Percentiles rank a stretch among this genome's conserved stretches.
phyloP scores from a whole-genome alignment of 2,329 filamentous ascomycete genomes.

The Zymoseptoria passerinii region DNA sequence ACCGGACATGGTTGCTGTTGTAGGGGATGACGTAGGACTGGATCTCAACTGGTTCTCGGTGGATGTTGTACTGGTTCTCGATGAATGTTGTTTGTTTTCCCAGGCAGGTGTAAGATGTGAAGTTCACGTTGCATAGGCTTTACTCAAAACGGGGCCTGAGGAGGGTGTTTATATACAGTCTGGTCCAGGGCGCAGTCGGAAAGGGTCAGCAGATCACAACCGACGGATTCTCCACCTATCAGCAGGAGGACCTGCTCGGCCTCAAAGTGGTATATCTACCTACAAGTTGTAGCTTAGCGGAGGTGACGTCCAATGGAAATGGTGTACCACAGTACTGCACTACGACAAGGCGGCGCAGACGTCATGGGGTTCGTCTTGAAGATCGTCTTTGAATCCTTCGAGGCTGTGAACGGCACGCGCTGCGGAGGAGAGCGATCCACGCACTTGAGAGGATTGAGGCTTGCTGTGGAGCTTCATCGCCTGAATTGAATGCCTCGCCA shows the following conservation, averaged over 20 bases:
- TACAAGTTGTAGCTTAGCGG: neutral
- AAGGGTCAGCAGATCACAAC: neutral
- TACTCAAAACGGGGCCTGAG: no score
- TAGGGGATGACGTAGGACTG: neutral
- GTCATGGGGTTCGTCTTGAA: neutral
- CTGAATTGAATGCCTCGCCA: neutral
- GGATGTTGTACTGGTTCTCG: no score
- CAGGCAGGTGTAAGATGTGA: neutral
- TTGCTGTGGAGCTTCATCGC: neutral
- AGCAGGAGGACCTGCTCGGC: neutral
- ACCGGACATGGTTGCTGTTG: slow-evolving; percentile 2
- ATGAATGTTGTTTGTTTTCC: no score
- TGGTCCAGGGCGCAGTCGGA: neutral
- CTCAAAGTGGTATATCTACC: neutral
- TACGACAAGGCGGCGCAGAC: neutral
- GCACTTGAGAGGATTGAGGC: neutral
- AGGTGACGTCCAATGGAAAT: neutral
- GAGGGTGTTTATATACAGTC: neutral
- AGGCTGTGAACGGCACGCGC: neutral
- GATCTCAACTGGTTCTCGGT: no score
- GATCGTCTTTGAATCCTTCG: neutral
- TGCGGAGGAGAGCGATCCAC: neutral
- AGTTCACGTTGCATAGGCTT: neutral
- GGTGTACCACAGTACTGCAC: neutral
- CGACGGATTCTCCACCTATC: neutral